Evolutionary conservation across 2,329 filamentous ascomycete genomes (phyloP).

Genomic region (Cladosporium sp.): DNA sequence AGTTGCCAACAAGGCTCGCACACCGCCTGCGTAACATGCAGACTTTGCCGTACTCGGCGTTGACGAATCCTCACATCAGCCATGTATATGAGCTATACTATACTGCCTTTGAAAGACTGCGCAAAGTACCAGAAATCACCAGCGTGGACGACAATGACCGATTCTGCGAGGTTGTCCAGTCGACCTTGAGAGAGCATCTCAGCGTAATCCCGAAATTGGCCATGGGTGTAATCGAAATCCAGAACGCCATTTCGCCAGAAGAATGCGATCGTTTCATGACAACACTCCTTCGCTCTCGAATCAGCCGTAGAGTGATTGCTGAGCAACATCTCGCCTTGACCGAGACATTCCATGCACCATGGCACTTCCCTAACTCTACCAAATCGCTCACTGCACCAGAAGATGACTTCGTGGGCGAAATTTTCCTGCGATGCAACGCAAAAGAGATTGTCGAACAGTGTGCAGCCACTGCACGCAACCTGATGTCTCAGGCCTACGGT

Average conservation of each 20-base stretch:
- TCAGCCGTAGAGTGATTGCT: conserved; percentile 92
- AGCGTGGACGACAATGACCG: conserved; percentile 85
- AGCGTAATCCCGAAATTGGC: conserved; percentile 91
- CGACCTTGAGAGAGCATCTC: conserved; percentile 82
- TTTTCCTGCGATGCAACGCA: conserved; percentile 90
- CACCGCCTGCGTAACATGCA: conserved; percentile 98
- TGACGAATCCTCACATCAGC: conserved; percentile 91
- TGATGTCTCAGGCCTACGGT: conserved; percentile 75
- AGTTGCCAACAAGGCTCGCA: conserved; percentile 84
- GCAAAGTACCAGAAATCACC: conserved; percentile 79
- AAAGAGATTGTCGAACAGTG: conserved; percentile 85
- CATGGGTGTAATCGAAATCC: conserved; percentile 91
- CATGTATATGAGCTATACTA: conserved; percentile 97
- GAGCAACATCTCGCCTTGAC: conserved; percentile 95
- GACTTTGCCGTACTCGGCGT: conserved; percentile 89
- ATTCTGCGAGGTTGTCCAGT: conserved; percentile 77
- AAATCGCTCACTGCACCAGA: conserved; percentile 59
- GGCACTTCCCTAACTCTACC: conserved; percentile 81
- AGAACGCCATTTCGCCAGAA: conserved; percentile 74
- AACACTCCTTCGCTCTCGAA: conserved; percentile 84
- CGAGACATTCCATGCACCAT: conserved; percentile 87
- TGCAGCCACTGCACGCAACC: conserved; percentile 70
- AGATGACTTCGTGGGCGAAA: conserved; percentile 88
- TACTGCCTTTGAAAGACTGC: conserved; percentile 88
- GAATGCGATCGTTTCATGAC: conserved; percentile 95